Percentiles rank a stretch among this genome's conserved stretches.
These are phyloP conservation scores for Kappamyces sp. DNA, from an alignment of 192 early-diverging fungal species.

Conservation along the genomic window DNA sequence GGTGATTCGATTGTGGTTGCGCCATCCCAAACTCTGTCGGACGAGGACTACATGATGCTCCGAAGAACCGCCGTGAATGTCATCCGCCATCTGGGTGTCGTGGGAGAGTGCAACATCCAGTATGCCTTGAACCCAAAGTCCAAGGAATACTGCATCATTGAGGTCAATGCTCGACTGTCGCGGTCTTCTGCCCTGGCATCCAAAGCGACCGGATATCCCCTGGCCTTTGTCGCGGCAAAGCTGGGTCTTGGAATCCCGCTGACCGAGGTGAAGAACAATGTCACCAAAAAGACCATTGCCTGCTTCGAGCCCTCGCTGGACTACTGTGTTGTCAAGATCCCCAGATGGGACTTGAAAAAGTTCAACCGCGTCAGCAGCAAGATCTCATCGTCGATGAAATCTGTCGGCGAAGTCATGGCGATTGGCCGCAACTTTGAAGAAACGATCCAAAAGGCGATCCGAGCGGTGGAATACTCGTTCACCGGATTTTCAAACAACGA, in stretches of 20 bases:
- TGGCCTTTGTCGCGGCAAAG: slow-evolving; percentile 98
- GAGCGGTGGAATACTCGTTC: slow-evolving; percentile 81
- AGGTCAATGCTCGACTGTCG: slow-evolving; percentile 95
- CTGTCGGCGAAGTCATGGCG: slow-evolving; percentile 97
- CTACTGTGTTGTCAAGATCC: slow-evolving; percentile 65
- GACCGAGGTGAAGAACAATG: slow-evolving; percentile 88
- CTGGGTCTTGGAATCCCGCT: slow-evolving; percentile 88
- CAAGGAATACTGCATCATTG: slow-evolving; percentile 96
- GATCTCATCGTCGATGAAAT: slow-evolving; percentile 92
- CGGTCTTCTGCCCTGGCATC: slow-evolving; percentile 89
- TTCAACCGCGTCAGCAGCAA: slow-evolving; percentile 88
- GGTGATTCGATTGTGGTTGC: slow-evolving; percentile 99
- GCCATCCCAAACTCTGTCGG: slow-evolving; percentile 91
- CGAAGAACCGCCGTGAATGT: slow-evolving; percentile 93
- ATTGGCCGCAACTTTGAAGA: slow-evolving; percentile 97
- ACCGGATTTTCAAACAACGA: slow-evolving; percentile 72
- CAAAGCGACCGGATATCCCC: slow-evolving; percentile 97
- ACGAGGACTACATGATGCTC: slow-evolving; percentile 99
- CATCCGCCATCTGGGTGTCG: slow-evolving; percentile 92
- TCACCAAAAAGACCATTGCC: slow-evolving; percentile 92
- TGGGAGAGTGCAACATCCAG: slow-evolving; percentile 99
- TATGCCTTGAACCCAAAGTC: slow-evolving; percentile 92
- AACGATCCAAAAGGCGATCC: slow-evolving; percentile 94
- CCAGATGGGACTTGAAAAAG: slow-evolving; percentile 84
- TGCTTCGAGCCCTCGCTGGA: slow-evolving; percentile 97